These are phyloP conservation scores for Miscanthus sacchariflorus DNA, from an alignment of 202 grass and related monocot genomes.

Conservation along the genomic window DNA sequence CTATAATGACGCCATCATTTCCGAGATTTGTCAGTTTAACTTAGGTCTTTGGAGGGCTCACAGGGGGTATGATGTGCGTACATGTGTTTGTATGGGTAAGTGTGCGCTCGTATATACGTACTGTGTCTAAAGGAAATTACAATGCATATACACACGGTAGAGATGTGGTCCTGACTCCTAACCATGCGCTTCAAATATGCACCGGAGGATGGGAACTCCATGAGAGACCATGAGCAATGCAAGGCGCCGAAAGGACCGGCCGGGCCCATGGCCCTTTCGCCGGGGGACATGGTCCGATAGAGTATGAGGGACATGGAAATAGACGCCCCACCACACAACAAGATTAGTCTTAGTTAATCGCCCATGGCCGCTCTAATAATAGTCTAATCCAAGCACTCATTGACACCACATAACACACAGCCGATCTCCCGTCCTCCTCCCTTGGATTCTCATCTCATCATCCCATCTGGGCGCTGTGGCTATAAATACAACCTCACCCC, in stretches of 20 bases:
- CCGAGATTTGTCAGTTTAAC: too few relatives aligned
- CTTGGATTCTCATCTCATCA: constrained; percentile 17
- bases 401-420: background rate
- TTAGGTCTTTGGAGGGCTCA: too few relatives aligned
- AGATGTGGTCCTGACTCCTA: too few relatives aligned
- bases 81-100: too few relatives aligned
- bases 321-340: constrained; percentile 20
- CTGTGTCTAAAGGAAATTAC: too few relatives aligned
- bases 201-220: background rate
- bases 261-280: constrained; percentile 1
- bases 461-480: background rate
- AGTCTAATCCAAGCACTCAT: constrained; percentile 17
- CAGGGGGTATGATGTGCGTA: too few relatives aligned
- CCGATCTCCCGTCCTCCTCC: background rate
- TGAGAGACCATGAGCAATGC: background rate
- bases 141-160: too few relatives aligned
- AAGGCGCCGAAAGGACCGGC: background rate
- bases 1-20: too few relatives aligned
- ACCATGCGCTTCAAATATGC: too few relatives aligned
- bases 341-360: constrained; percentile 28
- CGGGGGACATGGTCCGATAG: constrained; percentile 48
- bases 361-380: background rate
- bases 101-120: too few relatives aligned
- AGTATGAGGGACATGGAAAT: constrained; percentile 46
- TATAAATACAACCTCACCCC: constrained; percentile 36